phyloP scores from a whole-genome alignment of 805 yeast genomes.

The Ogataea degrootiae region DNA sequence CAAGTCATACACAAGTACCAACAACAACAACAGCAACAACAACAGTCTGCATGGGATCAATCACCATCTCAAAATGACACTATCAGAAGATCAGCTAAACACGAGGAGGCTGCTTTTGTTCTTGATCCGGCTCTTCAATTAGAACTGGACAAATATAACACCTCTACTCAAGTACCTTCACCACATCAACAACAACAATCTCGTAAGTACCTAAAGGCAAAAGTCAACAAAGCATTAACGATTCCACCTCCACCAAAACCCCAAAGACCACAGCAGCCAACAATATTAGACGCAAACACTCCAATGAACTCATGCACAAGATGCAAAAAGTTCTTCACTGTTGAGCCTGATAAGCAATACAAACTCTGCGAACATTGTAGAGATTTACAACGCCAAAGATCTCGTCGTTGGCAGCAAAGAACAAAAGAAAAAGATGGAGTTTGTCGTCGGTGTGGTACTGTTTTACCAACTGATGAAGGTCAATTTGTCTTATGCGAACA shows the following conservation, averaged over 20 bases:
- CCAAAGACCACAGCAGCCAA: neutral
- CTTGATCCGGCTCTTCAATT: conserved; percentile 23
- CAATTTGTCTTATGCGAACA: conserved; percentile 56
- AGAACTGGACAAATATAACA: conserved; percentile 13
- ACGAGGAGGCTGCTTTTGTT: conserved; percentile 18
- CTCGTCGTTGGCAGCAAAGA: conserved; percentile 59
- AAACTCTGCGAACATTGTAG: conserved; percentile 64
- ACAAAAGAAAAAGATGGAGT: conserved; percentile 58
- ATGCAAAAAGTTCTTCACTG: conserved; percentile 57
- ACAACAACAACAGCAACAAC: neutral
- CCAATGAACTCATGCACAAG: conserved; percentile 38
- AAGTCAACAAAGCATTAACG: neutral
- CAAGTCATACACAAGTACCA: conserved; percentile 18
- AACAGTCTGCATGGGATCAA: neutral
- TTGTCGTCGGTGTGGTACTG: conserved; percentile 59
- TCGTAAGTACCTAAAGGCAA: neutral
- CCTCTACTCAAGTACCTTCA: conserved; percentile 3
- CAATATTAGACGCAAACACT: neutral
- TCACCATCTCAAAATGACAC: neutral
- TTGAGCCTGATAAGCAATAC: conserved; percentile 39
- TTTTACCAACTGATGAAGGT: conserved; percentile 45
- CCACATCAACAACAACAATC: neutral
- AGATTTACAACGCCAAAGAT: conserved; percentile 56
- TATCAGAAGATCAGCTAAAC: neutral
- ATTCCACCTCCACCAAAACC: neutral